A percentile compares a stretch with the other conserved stretches of the same genome.
Conservation (phyloP, 768 basidiomycete species). For the Mycena metata region DNA sequence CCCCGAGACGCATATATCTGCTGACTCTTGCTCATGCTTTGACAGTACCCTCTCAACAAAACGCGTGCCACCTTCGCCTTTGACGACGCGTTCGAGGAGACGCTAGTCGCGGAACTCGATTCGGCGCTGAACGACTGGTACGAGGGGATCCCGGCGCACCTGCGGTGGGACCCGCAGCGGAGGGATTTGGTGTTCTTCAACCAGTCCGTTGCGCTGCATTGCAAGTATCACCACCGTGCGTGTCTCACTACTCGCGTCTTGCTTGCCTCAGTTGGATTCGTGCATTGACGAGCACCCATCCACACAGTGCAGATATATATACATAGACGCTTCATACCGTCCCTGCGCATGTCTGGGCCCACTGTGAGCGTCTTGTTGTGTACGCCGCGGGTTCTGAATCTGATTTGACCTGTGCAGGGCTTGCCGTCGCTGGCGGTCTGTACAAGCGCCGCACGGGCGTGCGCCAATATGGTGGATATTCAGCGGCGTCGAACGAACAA, state of each 20-base stretch:
- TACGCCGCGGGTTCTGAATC: too few species aligned
- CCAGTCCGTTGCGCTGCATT: constrained; percentile 1
- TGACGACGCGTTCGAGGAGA: background rate
- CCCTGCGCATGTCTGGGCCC: constrained; percentile 56
- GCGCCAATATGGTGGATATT: constrained; percentile 76
- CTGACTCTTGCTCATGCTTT: too few species aligned
- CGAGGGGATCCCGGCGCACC: background rate
- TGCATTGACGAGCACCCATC: too few species aligned
- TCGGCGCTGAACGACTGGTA: background rate
- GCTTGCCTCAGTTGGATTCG: too few species aligned
- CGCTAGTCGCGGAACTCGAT: background rate
- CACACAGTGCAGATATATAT: too few species aligned
- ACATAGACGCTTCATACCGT: constrained; percentile 85
- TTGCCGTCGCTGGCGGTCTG: constrained; percentile 76
- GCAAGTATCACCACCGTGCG: background rate
- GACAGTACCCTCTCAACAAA: background rate
- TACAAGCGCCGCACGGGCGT: constrained; percentile 84
- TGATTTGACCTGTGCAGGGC: too few species aligned
- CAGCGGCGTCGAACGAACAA: constrained; percentile 26
- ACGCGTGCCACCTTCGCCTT: background rate
- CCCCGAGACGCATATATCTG: too few species aligned
- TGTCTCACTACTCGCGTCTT: too few species aligned
- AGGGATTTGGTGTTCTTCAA: background rate
- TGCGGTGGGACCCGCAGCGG: constrained; percentile 1
- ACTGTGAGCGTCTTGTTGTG: too few species aligned